Conservation (phyloP, 2,329 filamentous ascomycete species). For the Trichoderma sp. region DNA sequence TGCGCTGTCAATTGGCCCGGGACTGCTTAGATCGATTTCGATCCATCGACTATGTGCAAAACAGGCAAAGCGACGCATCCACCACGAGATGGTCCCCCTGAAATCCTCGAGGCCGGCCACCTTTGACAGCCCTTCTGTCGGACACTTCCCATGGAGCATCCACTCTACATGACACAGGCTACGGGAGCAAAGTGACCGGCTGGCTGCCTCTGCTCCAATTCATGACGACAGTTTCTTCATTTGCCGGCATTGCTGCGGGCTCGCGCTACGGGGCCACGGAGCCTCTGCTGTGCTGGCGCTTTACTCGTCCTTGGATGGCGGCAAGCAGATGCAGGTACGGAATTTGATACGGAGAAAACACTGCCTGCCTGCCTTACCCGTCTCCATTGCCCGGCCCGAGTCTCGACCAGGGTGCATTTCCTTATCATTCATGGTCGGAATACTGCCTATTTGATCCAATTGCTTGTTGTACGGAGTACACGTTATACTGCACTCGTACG, state of each 20-base stretch:
- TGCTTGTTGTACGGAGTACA: background rate
- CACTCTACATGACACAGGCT: conserved; percentile 3
- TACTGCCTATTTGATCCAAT: background rate
- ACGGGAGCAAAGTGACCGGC: background rate
- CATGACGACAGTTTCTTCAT: background rate
- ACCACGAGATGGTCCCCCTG: background rate
- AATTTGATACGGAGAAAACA: background rate
- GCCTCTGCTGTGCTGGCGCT: background rate
- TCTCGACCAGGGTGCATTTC: background rate
- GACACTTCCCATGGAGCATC: background rate
- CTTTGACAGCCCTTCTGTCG: conserved; percentile 10
- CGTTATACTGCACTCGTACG: background rate
- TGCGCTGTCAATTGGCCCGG: background rate
- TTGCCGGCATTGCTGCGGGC: background rate
- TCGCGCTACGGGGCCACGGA: background rate
- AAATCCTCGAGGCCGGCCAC: background rate
- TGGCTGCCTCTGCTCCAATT: background rate
- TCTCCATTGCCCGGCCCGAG: background rate
- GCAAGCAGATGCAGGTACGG: conserved; percentile 2
- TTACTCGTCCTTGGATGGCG: background rate
- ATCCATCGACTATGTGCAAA: background rate
- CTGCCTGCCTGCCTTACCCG: background rate
- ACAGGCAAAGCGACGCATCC: background rate
- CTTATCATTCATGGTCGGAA: background rate
- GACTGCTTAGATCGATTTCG: conserved; percentile 5